These are phyloP conservation scores for Tribonema minus DNA, from an alignment of 108 stramenopile species.

Conservation along the genomic window DNA sequence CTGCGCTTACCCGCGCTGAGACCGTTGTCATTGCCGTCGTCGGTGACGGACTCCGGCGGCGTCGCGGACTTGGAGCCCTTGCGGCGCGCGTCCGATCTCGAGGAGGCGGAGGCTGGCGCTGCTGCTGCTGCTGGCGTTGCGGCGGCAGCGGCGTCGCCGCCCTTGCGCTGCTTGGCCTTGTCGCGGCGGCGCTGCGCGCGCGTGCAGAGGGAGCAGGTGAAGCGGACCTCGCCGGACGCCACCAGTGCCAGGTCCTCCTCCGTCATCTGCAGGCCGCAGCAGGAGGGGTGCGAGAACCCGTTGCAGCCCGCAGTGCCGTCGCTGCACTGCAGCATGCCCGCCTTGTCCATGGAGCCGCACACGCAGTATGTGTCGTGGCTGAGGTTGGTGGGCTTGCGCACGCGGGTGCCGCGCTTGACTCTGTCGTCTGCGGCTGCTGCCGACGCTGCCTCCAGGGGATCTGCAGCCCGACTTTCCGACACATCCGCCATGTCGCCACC, in stretches of 20 bases:
- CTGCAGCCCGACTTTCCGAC: no score
- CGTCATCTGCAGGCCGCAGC: conserved; percentile 37
- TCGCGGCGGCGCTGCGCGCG: background rate
- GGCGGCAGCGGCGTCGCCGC: background rate
- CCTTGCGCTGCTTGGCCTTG: background rate
- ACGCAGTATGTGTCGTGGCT: conserved; percentile 33
- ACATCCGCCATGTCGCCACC: background rate
- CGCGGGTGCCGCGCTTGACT: background rate
- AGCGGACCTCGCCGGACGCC: background rate
- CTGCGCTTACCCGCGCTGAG: background rate
- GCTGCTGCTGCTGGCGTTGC: background rate
- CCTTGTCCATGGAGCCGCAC: conserved; percentile 35
- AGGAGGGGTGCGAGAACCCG: conserved; percentile 48
- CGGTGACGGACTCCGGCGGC: background rate
- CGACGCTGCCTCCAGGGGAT: background rate
- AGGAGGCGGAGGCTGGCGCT: background rate
- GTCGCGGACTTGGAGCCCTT: background rate
- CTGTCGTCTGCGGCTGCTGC: background rate
- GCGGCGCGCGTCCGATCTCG: no score
- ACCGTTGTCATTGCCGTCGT: background rate
- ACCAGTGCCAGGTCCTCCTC: conserved; percentile 20
- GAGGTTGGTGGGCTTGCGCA: no score
- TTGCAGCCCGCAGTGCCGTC: conserved; percentile 45
- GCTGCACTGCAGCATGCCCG: conserved; percentile 44
- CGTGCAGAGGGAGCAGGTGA: background rate